phyloP scores from a whole-genome alignment of 2,329 filamentous ascomycete genomes.

The Pyrenophora tritici-repentis region DNA sequence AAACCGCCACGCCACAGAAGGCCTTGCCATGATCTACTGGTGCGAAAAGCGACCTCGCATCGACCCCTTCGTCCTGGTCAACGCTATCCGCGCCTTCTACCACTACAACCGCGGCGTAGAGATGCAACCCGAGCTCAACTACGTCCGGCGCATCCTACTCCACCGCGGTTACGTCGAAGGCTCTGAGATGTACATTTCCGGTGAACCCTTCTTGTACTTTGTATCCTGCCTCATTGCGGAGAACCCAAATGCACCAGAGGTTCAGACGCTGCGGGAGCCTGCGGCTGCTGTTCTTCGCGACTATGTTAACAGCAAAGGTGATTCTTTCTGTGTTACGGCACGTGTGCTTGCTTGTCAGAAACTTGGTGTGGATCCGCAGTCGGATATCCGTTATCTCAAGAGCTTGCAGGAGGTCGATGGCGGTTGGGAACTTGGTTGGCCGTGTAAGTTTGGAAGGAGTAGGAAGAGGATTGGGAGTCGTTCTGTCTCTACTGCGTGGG shows the following conservation, averaged over 20 bases:
- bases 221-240: slow-evolving; percentile 27
- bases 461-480: slow-evolving; percentile 25
- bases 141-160: slow-evolving; percentile 22
- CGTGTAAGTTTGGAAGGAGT: slow-evolving; percentile 24
- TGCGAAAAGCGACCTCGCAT: slow-evolving; percentile 30
- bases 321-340: slow-evolving; percentile 34
- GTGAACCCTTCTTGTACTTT: slow-evolving; percentile 44
- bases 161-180: slow-evolving; percentile 39
- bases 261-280: slow-evolving; percentile 27
- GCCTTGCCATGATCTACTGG: slow-evolving; percentile 48
- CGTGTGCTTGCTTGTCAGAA: slow-evolving; percentile 36
- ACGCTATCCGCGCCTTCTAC: slow-evolving; percentile 43
- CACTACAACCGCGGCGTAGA: slow-evolving; percentile 32
- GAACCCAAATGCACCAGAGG: slow-evolving; percentile 22
- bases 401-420: slow-evolving; percentile 42
- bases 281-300: slow-evolving; percentile 28
- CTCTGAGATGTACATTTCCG: slow-evolving; percentile 38
- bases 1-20: slow-evolving; percentile 49
- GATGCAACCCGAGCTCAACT: slow-evolving; percentile 28
- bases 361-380: slow-evolving; percentile 22
- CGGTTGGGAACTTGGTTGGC: slow-evolving; percentile 41
- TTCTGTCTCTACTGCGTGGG: slow-evolving; percentile 28
- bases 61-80: slow-evolving; percentile 39
- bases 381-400: slow-evolving; percentile 23
- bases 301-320: slow-evolving; percentile 27